phyloP scores from a whole-genome alignment of 768 basidiomycete genomes.

The Termitomyces heimii region DNA sequence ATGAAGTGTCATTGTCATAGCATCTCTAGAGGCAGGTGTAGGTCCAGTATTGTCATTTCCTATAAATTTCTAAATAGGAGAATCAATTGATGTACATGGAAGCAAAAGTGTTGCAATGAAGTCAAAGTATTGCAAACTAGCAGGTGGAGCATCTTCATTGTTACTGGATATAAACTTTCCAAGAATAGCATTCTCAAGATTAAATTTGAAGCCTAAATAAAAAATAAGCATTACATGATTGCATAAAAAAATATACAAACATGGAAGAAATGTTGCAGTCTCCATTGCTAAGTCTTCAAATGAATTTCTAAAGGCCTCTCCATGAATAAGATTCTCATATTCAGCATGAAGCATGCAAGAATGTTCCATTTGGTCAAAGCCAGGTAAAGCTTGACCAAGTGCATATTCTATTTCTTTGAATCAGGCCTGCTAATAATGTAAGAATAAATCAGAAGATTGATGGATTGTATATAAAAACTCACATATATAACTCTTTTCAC shows the following conservation, averaged over 20 bases:
- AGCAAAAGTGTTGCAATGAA: conserved; percentile 16
- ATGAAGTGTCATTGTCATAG: conserved; percentile 13
- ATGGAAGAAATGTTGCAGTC: background rate
- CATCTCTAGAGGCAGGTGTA: conserved; percentile 1
- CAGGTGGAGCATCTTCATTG: background rate
- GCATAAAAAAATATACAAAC: background rate
- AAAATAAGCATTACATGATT: background rate
- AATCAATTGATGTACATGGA: conserved; percentile 8
- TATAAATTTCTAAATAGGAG: conserved; percentile 15
- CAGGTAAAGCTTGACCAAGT: conserved; percentile 4
- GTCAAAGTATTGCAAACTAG: background rate
- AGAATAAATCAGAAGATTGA: too few species aligned
- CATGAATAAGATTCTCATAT: conserved; percentile 10
- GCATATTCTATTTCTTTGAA: conserved; percentile 15
- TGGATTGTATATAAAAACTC: too few species aligned
- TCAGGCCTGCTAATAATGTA: too few species aligned
- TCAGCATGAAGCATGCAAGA: conserved; percentile 5
- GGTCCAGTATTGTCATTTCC: conserved; percentile 13
- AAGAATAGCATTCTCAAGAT: conserved; percentile 6
- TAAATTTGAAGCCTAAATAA: conserved; percentile 5
- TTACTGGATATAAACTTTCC: background rate
- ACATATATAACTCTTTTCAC: background rate
- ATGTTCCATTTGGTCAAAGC: background rate
- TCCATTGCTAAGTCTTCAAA: conserved; percentile 9
- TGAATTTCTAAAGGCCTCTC: conserved; percentile 4